Percentiles rank a stretch among this genome's conserved stretches.
phyloP scores from a whole-genome alignment of 2,329 filamentous ascomycete species.

The Penicillium sp. region DNA sequence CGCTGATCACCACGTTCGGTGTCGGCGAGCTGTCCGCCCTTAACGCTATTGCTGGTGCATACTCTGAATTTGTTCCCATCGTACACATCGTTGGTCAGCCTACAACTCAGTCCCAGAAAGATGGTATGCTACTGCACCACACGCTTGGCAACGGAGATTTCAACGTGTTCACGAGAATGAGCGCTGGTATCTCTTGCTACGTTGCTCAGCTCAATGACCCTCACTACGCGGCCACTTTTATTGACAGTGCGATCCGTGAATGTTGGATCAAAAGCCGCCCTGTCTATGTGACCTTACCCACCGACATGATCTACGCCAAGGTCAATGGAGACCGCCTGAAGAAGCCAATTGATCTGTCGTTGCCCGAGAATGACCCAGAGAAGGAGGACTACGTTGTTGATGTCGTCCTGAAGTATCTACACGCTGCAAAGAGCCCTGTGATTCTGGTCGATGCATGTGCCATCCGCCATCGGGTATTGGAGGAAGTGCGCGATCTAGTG shows the following conservation, averaged over 20 bases:
- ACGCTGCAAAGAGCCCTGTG: constrained; percentile 73
- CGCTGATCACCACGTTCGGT: constrained; percentile 75
- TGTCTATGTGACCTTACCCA: constrained; percentile 82
- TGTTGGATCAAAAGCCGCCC: constrained; percentile 76
- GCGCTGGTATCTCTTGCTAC: constrained; percentile 69
- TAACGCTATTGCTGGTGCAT: constrained; percentile 75
- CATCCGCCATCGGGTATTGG: constrained; percentile 72
- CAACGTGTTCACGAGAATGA: constrained; percentile 82
- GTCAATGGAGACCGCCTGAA: constrained; percentile 73
- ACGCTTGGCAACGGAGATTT: constrained; percentile 79
- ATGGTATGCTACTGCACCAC: constrained; percentile 62
- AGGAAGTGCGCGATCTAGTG: constrained; percentile 74
- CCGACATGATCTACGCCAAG: constrained; percentile 77
- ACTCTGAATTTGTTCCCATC: constrained; percentile 72
- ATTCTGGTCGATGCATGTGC: constrained; percentile 84
- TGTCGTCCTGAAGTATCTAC: constrained; percentile 73
- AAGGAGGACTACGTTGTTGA: constrained; percentile 83
- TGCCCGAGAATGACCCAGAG: constrained; percentile 68
- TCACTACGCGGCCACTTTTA: constrained; percentile 70
- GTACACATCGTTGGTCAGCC: constrained; percentile 65
- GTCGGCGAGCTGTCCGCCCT: constrained; percentile 70
- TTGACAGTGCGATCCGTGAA: constrained; percentile 76
- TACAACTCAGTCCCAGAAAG: constrained; percentile 51
- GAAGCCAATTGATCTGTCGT: constrained; percentile 69
- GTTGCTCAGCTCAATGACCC: constrained; percentile 73